Percentiles rank a stretch among this genome's conserved stretches.
Evolutionary conservation across 2,329 filamentous ascomycete genomes (phyloP).

Genomic region (Coniosporium tulheliwenetii): DNA sequence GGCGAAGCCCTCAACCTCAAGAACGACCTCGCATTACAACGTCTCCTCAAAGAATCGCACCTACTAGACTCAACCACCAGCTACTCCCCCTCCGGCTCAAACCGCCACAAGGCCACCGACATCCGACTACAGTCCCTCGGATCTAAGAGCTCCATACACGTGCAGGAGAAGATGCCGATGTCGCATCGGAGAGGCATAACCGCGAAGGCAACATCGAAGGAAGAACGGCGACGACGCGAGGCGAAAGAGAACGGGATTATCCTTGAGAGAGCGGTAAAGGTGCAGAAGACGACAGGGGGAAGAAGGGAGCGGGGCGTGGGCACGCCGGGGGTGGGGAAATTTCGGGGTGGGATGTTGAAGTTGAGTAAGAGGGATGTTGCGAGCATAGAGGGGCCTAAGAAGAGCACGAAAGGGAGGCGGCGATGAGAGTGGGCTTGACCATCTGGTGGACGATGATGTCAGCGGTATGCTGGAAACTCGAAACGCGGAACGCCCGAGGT

Average conservation of each 20-base stretch:
- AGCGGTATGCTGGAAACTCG: no score
- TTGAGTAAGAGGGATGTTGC: constrained; percentile 64
- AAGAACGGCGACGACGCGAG: constrained; percentile 57
- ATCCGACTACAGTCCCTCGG: constrained; percentile 70
- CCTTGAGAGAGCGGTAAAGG: constrained; percentile 45
- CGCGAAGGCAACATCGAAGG: constrained; percentile 47
- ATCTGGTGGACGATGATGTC: no score
- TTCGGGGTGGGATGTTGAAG: constrained; percentile 63
- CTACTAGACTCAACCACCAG: constrained; percentile 50
- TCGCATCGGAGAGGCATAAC: constrained; percentile 71
- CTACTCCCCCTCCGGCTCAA: constrained; percentile 42
- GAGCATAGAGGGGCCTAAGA: constrained; percentile 44
- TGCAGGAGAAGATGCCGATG: constrained; percentile 81
- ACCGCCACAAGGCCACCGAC: constrained; percentile 68
- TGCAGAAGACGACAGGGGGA: constrained; percentile 22
- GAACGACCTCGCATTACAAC: constrained; percentile 83
- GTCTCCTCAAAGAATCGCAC: constrained; percentile 81
- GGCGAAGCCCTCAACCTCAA: constrained; percentile 55
- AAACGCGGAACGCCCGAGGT: no score
- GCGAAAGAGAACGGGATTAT: constrained; percentile 85
- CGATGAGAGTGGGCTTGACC: not conserved
- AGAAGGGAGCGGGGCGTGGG: constrained; percentile 49
- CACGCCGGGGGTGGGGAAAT: constrained; percentile 63
- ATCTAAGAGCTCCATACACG: constrained; percentile 57
- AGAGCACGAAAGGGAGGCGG: constrained; percentile 5